Evolutionary conservation across 345 rosid genomes (phyloP), one percentile per base, ranked within the genome.

Genomic region (Jatropha curcas): DNA sequence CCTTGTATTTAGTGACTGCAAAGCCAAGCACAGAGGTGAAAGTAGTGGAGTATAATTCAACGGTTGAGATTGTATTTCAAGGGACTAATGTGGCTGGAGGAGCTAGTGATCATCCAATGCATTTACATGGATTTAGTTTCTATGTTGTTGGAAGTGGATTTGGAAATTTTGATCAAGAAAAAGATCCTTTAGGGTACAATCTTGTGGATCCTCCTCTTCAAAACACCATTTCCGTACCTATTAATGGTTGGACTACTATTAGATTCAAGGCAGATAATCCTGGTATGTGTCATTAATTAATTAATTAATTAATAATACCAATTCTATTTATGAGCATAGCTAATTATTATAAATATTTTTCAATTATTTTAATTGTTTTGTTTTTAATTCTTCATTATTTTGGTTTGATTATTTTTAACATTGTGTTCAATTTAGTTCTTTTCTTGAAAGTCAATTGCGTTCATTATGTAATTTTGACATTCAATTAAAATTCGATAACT

Each of bases 61-160:
- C 65, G 22, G 50, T 90, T 59, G 91, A 92, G 82, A 74, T 88
- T 0, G 92, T 90, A 67, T 71, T 90, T 34, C 96, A 90, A 66
- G 89, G 79, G 19, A 92, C 96, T 20, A 84, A 83, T 51, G 79
- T 92, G 53, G 67, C 85, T 0, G 76, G 64, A 22, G 86, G 37
- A 88, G 88, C 65, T 0, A 82, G 81, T 72, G 90, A 87, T 71
- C 96, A 90, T 79, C 96, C 96, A 4, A 82, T 92, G 71, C 96
- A 90, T 66, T 82, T 92, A 48, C 98, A 90, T 75, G 96, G 98
- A 0, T 86, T 78, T 76, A 88, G 83, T 62, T 88, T 90, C 78
- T 90, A 86, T 68, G 74, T 86, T 0, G 92, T 92, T 17, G 94
- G 94, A 10, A 57, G 59, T 19, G 96, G 98, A 4, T 73, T 88